These are phyloP conservation scores for Coniochaeta sp. DNA, from an alignment of 2,329 filamentous ascomycete species.

Conservation along the genomic window DNA sequence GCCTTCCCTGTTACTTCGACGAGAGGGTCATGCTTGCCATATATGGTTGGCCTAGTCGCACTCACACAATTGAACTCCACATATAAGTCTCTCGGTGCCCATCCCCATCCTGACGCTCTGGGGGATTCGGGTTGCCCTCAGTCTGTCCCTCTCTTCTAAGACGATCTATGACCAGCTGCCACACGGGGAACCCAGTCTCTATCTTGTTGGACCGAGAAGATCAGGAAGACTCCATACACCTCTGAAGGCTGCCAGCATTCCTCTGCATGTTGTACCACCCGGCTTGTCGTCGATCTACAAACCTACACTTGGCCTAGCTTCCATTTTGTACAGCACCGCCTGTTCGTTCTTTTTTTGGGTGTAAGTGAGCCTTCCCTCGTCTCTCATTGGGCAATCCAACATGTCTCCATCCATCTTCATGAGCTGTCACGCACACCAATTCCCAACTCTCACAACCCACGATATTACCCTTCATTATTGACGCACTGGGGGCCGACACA, in stretches of 20 bases:
- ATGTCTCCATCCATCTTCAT: background rate
- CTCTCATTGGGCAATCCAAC: slow-evolving; percentile 1
- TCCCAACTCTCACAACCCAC: background rate
- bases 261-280: background rate
- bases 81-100: slow-evolving; percentile 1
- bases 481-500: background rate
- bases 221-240: background rate
- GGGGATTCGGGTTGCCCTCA: background rate
- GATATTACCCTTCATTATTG: background rate
- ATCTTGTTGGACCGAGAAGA: background rate
- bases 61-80: background rate
- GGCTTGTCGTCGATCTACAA: background rate
- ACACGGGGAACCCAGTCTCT: background rate
- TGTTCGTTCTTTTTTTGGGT: slow-evolving; percentile 2
- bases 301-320: background rate
- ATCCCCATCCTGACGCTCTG: background rate
- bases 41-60: background rate
- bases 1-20: background rate
- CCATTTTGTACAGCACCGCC: background rate
- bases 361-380: background rate
- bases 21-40: background rate
- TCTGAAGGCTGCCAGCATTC: background rate
- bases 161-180: background rate
- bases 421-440: background rate
- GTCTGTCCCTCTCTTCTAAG: background rate